phyloP scores from a whole-genome alignment of 129 eudicot genomes.

The Escallonia herrerae region DNA sequence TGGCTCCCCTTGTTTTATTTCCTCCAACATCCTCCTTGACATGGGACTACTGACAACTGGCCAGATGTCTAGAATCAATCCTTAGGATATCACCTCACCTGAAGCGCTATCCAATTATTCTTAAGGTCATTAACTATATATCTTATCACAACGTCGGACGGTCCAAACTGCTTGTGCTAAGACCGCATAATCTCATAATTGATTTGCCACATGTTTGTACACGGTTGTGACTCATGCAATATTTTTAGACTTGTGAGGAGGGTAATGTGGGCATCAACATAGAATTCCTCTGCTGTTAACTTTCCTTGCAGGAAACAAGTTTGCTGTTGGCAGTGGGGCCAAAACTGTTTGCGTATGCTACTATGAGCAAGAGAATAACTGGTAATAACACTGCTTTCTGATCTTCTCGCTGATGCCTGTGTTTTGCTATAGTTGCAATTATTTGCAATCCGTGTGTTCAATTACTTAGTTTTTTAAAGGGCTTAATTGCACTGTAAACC shows the following conservation, averaged over 20 bases:
- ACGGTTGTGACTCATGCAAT: not conserved
- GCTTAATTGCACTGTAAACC: too few species aligned
- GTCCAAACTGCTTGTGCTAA: too few species aligned
- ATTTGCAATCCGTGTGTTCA: not conserved
- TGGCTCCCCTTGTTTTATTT: too few species aligned
- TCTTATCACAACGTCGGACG: too few species aligned
- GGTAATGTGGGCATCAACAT: conserved; percentile 9
- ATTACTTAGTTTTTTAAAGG: too few species aligned
- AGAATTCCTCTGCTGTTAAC: conserved; percentile 1
- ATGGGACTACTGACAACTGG: too few species aligned
- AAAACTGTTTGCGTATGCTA: conserved; percentile 97
- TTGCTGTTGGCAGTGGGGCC: conserved; percentile 99
- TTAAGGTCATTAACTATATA: too few species aligned
- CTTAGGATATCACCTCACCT: too few species aligned
- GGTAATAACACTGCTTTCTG: conserved; percentile 38
- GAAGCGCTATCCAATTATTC: too few species aligned
- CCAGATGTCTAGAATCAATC: too few species aligned
- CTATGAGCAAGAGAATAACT: conserved; percentile 98
- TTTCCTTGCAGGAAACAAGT: conserved; percentile 71
- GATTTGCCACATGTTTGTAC: not conserved
- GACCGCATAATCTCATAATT: not conserved
- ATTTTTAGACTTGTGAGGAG: not conserved
- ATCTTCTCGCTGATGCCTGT: not conserved
- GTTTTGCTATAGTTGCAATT: not conserved
- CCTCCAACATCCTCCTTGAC: too few species aligned